Evolutionary conservation across 306 rosid species (phyloP).

Genomic region (Quercus gilva): DNA sequence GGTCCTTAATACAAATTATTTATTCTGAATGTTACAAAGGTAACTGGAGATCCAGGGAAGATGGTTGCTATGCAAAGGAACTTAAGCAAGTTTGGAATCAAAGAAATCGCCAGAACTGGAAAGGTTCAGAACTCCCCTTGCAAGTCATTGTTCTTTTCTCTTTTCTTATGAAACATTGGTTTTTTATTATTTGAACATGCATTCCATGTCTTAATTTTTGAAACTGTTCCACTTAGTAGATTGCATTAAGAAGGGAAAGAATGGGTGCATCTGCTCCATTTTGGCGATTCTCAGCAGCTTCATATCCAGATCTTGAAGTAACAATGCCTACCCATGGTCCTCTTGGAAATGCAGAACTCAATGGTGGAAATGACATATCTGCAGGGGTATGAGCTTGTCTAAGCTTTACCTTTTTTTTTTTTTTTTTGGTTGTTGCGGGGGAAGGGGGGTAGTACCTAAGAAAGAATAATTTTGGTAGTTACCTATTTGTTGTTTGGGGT

Average conservation of each 20-base stretch:
- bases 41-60: constrained; percentile 91
- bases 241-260: constrained; percentile 86
- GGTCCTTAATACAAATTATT: not conserved
- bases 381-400: constrained; percentile 47
- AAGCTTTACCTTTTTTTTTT: not conserved
- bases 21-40: constrained; percentile 42
- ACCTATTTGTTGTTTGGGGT: not conserved
- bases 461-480: not conserved
- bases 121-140: constrained; percentile 48
- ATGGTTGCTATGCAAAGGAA: constrained; percentile 69
- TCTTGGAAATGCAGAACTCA: constrained; percentile 28
- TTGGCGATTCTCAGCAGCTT: constrained; percentile 88
- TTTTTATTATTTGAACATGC: constrained; percentile 20
- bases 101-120: constrained; percentile 89
- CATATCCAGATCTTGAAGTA: constrained; percentile 82
- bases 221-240: constrained; percentile 35
- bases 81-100: constrained; percentile 74
- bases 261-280: constrained; percentile 91
- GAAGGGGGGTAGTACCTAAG: too few relatives aligned
- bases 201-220: constrained; percentile 4
- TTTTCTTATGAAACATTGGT: constrained; percentile 1
- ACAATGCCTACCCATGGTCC: constrained; percentile 47
- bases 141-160: constrained; percentile 12
- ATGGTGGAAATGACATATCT: constrained; percentile 36
- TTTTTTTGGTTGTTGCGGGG: not conserved